Percentiles rank a stretch among this genome's conserved stretches.
These are phyloP conservation scores for Cryomyces minteri DNA, from an alignment of 495 filamentous ascomycete species.

Conservation along the genomic window DNA sequence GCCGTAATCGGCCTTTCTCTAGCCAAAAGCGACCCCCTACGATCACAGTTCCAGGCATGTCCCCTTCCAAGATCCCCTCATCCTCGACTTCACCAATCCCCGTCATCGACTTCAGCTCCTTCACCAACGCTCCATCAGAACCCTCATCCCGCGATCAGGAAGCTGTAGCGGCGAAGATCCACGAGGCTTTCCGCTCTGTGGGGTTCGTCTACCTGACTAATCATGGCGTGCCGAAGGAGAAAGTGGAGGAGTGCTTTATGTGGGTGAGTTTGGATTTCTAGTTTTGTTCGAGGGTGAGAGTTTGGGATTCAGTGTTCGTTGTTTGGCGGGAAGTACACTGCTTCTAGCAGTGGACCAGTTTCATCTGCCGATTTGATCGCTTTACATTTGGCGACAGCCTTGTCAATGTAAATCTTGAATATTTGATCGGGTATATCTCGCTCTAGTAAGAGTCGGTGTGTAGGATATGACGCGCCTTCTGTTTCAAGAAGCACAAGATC, in stretches of 20 bases:
- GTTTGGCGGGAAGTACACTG: no score
- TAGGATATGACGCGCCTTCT: not conserved
- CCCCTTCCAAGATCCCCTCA: not conserved
- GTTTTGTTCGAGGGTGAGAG: no score
- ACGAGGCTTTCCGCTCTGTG: conserved; percentile 8
- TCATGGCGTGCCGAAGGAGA: conserved; percentile 7
- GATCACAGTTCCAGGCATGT: no score
- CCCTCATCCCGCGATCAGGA: conserved; percentile 1
- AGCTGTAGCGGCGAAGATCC: conserved; percentile 4
- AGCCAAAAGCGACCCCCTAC: no score
- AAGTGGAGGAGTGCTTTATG: conserved; percentile 10
- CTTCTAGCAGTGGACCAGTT: no score
- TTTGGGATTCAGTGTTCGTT: no score
- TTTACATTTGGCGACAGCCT: no score
- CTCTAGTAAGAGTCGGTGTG: not conserved
- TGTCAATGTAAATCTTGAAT: no score
- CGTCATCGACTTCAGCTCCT: conserved; percentile 10
- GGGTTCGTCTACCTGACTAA: conserved; percentile 14
- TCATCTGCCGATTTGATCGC: no score
- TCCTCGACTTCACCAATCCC: conserved; percentile 5
- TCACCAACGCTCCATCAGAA: conserved; percentile 1
- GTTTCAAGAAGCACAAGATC: not conserved
- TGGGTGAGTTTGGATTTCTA: conserved; percentile 5
- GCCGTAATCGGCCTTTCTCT: no score
- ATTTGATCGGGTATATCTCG: not conserved